These are phyloP conservation scores for Trifolium dubium DNA, from an alignment of 306 rosid genomes.

Conservation along the genomic window DNA sequence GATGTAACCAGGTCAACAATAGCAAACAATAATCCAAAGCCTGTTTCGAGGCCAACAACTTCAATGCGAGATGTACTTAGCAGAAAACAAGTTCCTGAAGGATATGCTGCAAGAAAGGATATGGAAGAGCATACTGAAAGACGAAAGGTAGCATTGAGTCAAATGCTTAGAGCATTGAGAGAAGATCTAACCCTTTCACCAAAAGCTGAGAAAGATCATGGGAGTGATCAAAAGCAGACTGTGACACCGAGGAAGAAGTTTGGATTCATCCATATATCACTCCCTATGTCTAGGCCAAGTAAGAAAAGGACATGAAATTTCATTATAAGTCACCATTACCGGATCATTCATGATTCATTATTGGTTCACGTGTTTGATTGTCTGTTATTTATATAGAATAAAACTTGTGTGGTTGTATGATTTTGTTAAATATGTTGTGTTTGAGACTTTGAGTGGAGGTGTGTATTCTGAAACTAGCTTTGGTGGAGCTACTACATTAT, in stretches of 20 bases:
- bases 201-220: conserved; percentile 63
- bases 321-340: conserved; percentile 34
- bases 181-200: conserved; percentile 72
- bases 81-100: conserved; percentile 79
- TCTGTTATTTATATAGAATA: conserved; percentile 24
- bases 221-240: conserved; percentile 56
- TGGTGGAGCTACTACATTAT: conserved; percentile 36
- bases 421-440: conserved; percentile 42
- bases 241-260: conserved; percentile 75
- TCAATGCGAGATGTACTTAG: conserved; percentile 94
- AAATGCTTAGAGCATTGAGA: conserved; percentile 87
- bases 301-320: conserved; percentile 68
- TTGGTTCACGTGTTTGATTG: conserved; percentile 37
- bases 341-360: conserved; percentile 39
- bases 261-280: conserved; percentile 92
- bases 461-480: conserved; percentile 32
- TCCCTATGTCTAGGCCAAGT: conserved; percentile 70
- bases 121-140: conserved; percentile 57
- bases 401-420: conserved; percentile 35
- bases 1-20: conserved; percentile 47
- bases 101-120: conserved; percentile 54
- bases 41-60: conserved; percentile 63
- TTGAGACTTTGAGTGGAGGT: conserved; percentile 32
- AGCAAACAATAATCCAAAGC: conserved; percentile 51
- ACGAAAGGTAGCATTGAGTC: conserved; percentile 84